Evolutionary conservation across 2,329 filamentous ascomycete genomes (phyloP), one percentile per base, ranked within the genome.

Genomic region (Trichoderma endophyticum): DNA sequence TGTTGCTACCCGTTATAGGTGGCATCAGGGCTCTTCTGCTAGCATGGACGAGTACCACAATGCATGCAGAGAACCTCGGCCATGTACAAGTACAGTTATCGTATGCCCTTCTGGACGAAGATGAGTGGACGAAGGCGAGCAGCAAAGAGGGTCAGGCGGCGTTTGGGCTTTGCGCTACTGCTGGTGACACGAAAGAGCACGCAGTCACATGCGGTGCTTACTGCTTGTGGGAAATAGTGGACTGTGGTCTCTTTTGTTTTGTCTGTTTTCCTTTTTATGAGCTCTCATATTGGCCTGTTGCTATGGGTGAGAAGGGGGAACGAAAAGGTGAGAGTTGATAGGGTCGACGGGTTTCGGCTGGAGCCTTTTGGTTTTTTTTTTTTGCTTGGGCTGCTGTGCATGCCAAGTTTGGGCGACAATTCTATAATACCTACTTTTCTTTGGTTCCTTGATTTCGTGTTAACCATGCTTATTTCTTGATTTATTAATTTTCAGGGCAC

Each of bases 191-290:
- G 62, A 64, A 63, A 70, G 59, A 65, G 62, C 61, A 60, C 62
- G 39, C 34, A 66, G 56, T 66, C 70, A 71, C 62, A 67, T 67
- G 70, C 56, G 63, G 63, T 71, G 70, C 70, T 71, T 71, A 71
- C 70, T 71, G 62, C 43, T 71, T 71, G 62, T 24, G 36, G 63
- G 30, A 71, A 71, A 60, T 54, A 67, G 63, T 39, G 63, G 70
- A 60, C 57, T 60, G 24, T 12, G 39, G 15, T n/a, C 39, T 7
- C 8, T 21, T 34, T n/a, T 21, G 28, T 21, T 14, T 32, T 34
- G 57, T 21, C 24, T 21, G 11, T 60, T 60, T 32, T 30, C 18
- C 6, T 39, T 70, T 54, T 54, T 70, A 18, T 63, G 67, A 60
- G 66, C 36, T 48, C 56, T 69, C 66, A 61, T 63, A 62, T 54